Conservation (phyloP, 331 rosid genomes). For the Quercus lobata region DNA sequence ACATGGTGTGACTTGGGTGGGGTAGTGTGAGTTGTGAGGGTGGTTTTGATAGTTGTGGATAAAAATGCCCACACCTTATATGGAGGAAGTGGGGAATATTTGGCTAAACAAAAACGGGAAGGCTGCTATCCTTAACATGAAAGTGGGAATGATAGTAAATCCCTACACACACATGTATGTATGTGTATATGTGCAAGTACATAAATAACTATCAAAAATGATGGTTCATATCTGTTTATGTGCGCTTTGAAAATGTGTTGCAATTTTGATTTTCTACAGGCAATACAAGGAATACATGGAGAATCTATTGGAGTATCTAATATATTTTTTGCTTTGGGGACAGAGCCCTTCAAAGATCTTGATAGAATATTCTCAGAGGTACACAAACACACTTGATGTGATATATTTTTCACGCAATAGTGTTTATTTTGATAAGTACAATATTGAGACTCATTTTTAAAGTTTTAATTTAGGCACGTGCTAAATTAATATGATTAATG, state of each 20-base stretch:
- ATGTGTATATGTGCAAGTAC: background rate
- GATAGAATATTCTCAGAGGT: slow-evolving; percentile 89
- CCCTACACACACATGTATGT: background rate
- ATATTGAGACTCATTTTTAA: slow-evolving; percentile 8
- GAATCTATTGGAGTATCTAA: slow-evolving; percentile 68
- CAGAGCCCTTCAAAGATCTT: slow-evolving; percentile 94
- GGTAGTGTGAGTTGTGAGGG: background rate
- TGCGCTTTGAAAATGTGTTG: background rate
- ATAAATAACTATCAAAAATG: background rate
- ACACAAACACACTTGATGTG: slow-evolving; percentile 2
- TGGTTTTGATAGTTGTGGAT: background rate
- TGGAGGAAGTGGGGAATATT: background rate
- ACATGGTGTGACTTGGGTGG: background rate
- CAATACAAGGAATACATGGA: slow-evolving; percentile 73
- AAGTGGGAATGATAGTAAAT: background rate
- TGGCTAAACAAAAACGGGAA: background rate
- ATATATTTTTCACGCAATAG: background rate
- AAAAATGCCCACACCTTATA: background rate
- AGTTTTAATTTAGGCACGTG: background rate
- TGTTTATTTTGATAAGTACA: background rate
- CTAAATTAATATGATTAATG: background rate
- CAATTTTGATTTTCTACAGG: slow-evolving; percentile 42
- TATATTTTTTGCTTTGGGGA: slow-evolving; percentile 25
- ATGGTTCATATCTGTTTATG: background rate
- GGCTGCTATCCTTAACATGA: background rate